Evolutionary conservation across 2,329 filamentous ascomycete species (phyloP), one percentile per base, ranked within the genome.

Genomic region (Microcyclospora pomicola): DNA sequence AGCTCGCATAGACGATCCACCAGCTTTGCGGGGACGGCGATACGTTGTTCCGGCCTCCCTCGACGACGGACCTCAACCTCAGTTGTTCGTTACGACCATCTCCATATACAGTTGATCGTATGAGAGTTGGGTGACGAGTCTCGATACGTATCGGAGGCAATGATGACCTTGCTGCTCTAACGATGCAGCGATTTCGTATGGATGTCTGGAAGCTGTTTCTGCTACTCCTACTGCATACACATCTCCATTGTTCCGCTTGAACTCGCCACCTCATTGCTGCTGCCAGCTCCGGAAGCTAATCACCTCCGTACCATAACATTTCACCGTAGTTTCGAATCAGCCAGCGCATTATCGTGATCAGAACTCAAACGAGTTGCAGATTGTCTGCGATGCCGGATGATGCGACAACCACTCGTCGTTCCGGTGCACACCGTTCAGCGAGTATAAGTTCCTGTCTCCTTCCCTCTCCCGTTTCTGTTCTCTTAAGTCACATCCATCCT

Each of bases 361-460:
- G 30, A n/a, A n/a, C 30, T 31, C 30, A 31, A n/a, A 31, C 30
- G 14, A 31, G 12, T 15, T 31, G 30, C 30, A 24, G 19, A 24
- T 24, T 24, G 12, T 31, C 14, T n/a, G 12, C 30, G 30, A 31
- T n/a, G 30, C 30, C 30, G 30, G 12, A n/a, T n/a, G 5, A 15
- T 6, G 14, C 12, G 30, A 31, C 12, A 31, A 4, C 12, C 12
- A n/a, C 4, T n/a, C 12, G 30, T 15, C 30, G 5, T n/a, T n/a
- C 12, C 12, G 82, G 9, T 15, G 30, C 12, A n/a, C 12, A 31
- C 30, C 14, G 30, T n/a, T 9, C 30, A 31, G 9, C 14, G 14
- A 31, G 5, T 31, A n/a, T n/a, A 31, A n/a, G 30, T 31, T 31
- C 5, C 14, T 31, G 7, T 31, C 30, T 31, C 9, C 30, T 31